A percentile compares a stretch with the other conserved stretches of the same genome.
phyloP scores from a whole-genome alignment of 331 rosid species.

The Malus hybrid region DNA sequence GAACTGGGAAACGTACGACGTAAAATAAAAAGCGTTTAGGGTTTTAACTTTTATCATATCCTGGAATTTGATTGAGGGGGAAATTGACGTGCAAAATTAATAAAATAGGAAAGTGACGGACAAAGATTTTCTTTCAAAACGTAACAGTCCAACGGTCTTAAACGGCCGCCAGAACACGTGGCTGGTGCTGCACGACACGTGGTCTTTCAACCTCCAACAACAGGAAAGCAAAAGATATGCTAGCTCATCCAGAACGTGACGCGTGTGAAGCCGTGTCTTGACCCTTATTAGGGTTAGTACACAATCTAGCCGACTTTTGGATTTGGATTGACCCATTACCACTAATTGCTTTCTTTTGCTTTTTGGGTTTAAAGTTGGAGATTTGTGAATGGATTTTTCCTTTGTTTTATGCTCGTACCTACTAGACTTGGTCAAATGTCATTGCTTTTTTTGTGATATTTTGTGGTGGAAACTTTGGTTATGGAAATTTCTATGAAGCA shows the following conservation, averaged over 20 bases:
- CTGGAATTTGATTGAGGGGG: not conserved
- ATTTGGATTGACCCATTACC: not conserved
- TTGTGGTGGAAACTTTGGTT: not conserved
- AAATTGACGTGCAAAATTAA: not conserved
- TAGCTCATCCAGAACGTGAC: not conserved
- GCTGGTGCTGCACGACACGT: slow-evolving; percentile 7
- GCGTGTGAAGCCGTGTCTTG: slow-evolving; percentile 5
- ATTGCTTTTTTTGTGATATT: not conserved
- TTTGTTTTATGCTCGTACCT: not conserved
- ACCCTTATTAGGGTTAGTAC: not conserved
- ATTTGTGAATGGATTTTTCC: not conserved
- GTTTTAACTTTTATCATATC: not conserved
- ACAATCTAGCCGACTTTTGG: not conserved
- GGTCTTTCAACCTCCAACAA: not conserved
- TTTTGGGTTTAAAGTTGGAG: too few relatives aligned
- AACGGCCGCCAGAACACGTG: slow-evolving; percentile 26
- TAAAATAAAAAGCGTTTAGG: not conserved
- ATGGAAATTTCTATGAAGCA: not conserved
- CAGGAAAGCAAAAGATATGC: not conserved
- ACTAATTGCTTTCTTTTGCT: not conserved
- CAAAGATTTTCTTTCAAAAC: not conserved
- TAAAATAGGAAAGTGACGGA: not conserved
- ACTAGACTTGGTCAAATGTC: not conserved
- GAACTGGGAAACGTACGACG: not conserved
- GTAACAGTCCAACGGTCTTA: slow-evolving; percentile 1